Conservation (phyloP, 2,329 filamentous ascomycete species). For the Sarocladium strictum region DNA sequence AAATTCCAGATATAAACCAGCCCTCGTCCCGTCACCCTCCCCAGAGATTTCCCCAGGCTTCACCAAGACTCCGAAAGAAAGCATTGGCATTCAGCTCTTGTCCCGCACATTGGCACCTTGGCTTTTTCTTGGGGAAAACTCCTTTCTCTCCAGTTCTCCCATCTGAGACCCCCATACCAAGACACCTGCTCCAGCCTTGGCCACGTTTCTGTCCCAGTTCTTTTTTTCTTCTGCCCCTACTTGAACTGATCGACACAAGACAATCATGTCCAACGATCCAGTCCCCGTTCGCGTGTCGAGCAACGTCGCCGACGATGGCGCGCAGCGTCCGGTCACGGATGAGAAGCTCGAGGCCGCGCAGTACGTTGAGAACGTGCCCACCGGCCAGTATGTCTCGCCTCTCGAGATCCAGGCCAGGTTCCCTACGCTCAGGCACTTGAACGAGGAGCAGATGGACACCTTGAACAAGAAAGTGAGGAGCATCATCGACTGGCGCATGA, state of each 20-base stretch:
- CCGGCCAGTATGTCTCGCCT: conserved; percentile 8
- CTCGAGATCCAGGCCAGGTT: conserved; percentile 11
- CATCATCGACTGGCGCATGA: conserved; percentile 25
- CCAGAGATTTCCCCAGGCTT: conserved; percentile 4
- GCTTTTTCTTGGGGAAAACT: background rate
- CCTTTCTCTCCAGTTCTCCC: background rate
- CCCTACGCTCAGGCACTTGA: conserved; percentile 6
- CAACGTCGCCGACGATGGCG: background rate
- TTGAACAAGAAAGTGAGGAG: conserved; percentile 21
- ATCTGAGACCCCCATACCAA: background rate
- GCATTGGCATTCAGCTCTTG: background rate
- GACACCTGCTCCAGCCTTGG: background rate
- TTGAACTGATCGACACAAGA: background rate
- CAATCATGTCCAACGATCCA: background rate
- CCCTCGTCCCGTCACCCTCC: background rate
- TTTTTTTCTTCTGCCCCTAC: background rate
- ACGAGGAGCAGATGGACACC: conserved; percentile 11
- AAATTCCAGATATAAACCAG: background rate
- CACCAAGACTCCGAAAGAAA: background rate
- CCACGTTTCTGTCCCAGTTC: background rate
- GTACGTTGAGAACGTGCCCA: conserved; percentile 1
- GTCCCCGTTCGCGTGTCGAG: background rate
- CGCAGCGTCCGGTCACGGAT: background rate
- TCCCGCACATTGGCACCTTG: conserved; percentile 2
- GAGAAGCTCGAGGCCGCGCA: conserved; percentile 5